Evolutionary conservation across 2,329 filamentous ascomycete genomes (phyloP), one percentile per base, ranked within the genome.

Genomic region (Hypoxylon sp.): DNA sequence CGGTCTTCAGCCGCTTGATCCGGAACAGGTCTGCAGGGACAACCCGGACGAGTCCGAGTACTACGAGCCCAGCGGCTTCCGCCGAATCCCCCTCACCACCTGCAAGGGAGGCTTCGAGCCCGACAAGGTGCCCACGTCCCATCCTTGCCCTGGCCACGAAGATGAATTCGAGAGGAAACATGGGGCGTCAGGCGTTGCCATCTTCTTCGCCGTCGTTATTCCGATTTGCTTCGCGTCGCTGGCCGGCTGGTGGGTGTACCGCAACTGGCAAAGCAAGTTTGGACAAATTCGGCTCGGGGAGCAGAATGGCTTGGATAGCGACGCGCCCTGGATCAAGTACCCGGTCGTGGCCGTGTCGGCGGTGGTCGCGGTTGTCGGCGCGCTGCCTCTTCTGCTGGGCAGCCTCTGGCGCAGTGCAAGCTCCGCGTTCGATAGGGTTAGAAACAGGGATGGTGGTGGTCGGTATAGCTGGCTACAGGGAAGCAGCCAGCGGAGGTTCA

Each of bases 251-350:
- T 97, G 89, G 78, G 89, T 94, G 19, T 97, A 89, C 82, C 86
- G 82, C 63, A 91, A 91, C 78, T 97, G 92, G 92, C 89, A 89
- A 71, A 88, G 89, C 77, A 96, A 96, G 75, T 97, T 98, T 75
- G 95, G 95, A 10, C 90, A 94, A 75, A 94, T 99, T 75, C 87
- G 93, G 20, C 87, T 99, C 13, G 95, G 95, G 58, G 95, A 97
- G 72, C 79, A 81, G 68, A 79, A 80, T 70, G 71, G 77, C 78
- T 77, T 94, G 65, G 88, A 93, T 73, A 85, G 86, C 67, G 90
- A 96, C 54, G 87, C 89, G 46, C 87, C 90, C 1, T 92, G 91
- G 83, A 85, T 99, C 74, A 89, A 88, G 72, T 93, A 94, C 70
- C 94, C 94, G 2, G 89, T 98, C 54, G 87, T 93, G 51, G 87